A percentile compares a stretch with the other conserved stretches of the same genome.
Evolutionary conservation across 495 filamentous ascomycete genomes (phyloP).

Genomic region (Glonium stellatum): DNA sequence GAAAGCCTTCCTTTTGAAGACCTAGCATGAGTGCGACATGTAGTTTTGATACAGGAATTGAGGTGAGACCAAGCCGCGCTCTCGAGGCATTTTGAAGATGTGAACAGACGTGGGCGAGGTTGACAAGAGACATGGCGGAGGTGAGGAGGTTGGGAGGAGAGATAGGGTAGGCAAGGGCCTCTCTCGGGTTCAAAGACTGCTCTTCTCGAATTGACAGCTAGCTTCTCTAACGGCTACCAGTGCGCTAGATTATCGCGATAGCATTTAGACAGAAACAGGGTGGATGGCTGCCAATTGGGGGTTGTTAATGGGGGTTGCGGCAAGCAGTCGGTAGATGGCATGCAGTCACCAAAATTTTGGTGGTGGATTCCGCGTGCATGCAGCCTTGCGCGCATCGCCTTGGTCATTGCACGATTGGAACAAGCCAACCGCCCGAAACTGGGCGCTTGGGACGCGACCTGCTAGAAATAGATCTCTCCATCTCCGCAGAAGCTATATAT

Average conservation of each 20-base stretch:
- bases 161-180: constrained; percentile 5
- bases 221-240: too few species aligned
- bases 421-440: neutral
- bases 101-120: constrained; percentile 73
- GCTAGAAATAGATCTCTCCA: neutral
- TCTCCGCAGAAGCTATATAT: constrained; percentile 1
- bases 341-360: too few species aligned
- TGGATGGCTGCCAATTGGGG: neutral
- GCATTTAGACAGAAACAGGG: too few species aligned
- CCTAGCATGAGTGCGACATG: constrained; percentile 68
- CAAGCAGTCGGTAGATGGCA: too few species aligned
- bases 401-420: neutral
- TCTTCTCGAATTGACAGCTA: too few species aligned
- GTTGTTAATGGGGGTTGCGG: neutral
- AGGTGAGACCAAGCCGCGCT: constrained; percentile 80
- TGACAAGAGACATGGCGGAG: constrained; percentile 71
- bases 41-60: constrained; percentile 72
- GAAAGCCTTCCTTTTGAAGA: constrained; percentile 74
- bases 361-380: too few species aligned
- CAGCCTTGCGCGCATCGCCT: neutral
- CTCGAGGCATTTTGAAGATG: constrained; percentile 91
- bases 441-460: constrained; percentile 1
- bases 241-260: too few species aligned
- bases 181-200: constrained; percentile 3
- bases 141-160: constrained; percentile 17